Base-by-base conservation (phyloP, 2,329 filamentous ascomycete species). In the Stromatinia cepivora region DNA sequence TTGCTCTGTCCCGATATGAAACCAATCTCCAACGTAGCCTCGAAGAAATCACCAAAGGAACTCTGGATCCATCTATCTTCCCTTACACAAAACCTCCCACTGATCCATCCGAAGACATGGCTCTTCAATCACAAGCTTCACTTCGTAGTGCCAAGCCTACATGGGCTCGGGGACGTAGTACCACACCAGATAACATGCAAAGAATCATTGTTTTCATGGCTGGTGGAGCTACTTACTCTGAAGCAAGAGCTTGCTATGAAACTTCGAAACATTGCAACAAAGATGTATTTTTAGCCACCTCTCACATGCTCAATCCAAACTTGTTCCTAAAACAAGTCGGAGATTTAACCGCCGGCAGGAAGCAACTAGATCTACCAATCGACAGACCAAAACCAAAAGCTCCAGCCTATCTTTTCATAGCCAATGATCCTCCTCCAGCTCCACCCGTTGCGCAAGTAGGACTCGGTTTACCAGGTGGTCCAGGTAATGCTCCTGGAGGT, bases 191-290 rank as follows among this genome's bases (percentile, higher is more conserved):
- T 78, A 96, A 94, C 73, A 88, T 91, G 66, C 95, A 99, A 79
- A 89, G 95, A 66, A 86, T 98, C 67, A 92, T 99, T 70, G 90
- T 98, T 22, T 98, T 97, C 79, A 90, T 98, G 86, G 95, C 94
- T 1, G 95, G 95, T 61, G 95, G 95, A 57, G 95, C 95, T 28
- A 98, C 95, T 0, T 97, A 94, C 79, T 93, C 92, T 7, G 95
- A 99, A 81, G 87, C 92, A 45, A 88, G 95, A 39, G 86, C 89
- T 17, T 99, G 95, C 81, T 98, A 98, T 78, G 93, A 97, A 76
- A 83, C 94, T 36, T 90, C 92, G 3, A 86, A 89, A 66, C 83
- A 88, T 63, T 88, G 88, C 59, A 88, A 87, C 66, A 88, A 91
- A 73, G 95, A 99, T 75, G 83, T 98, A n/a, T 92, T 96, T 78